Base-by-base conservation (phyloP, 306 rosid genomes). In the Castanea crenata region DNA sequence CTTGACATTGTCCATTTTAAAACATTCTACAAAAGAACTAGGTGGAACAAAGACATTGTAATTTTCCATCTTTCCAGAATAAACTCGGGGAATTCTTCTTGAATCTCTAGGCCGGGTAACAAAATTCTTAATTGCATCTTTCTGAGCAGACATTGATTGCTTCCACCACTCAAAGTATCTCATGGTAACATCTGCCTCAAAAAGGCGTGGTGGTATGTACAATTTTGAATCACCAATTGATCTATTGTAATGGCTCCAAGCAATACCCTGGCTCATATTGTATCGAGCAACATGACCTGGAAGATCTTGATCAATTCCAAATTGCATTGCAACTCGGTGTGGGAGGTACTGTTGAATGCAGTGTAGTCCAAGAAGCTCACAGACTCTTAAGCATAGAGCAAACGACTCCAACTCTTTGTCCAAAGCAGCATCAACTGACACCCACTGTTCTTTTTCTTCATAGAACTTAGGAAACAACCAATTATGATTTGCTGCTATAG, bases 251-350 rank as follows among this genome's bases (percentile, higher is more conserved):
- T 64, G 25, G 38, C 8, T 19, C 80, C 84, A 75, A 41, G 84
- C 64, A 69, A 10, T 51, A 3, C 2, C 5, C 1, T 0, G 64
- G 18, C 18, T 55, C 34, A 13, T 25, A 5, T 29, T 68, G 10
- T 4, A 29, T 20, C 71, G 20, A 46, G 14, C 18, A 19, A 89
- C 52, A 56, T 4, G 0, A 25, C 70, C 88, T 3, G 93, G 94
- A 75, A 91, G 64, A 73, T 88, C 89, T 59, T 88, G 92, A 73
- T 93, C 94, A 67, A 88, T 35, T 6, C 94, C 92, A 18, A 93
- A 91, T 49, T 91, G 92, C 96, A 87, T 84, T 2, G 92, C 85
- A 41, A 91, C 91, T 1, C 90, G 73, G 20, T 89, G 87, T 1
- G 94, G 94, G 1, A 75, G 55, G 76, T 89, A 89, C 21, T 71